phyloP scores from a whole-genome alignment of 2,329 filamentous ascomycete species.

The Albifimbria verrucaria region DNA sequence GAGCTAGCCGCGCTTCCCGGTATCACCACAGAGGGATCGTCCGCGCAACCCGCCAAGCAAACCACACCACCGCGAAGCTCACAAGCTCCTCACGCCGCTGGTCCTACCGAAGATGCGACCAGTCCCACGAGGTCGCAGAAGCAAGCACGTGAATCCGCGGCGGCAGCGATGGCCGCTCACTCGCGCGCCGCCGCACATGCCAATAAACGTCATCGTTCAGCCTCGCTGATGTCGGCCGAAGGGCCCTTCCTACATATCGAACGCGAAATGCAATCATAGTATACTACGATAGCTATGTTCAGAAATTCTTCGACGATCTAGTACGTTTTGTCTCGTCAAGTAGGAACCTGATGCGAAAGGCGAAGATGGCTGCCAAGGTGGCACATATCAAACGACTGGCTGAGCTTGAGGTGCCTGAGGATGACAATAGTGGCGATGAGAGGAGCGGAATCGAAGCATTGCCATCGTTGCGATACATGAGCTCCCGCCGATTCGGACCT shows the following conservation, averaged over 20 bases:
- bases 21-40: background rate
- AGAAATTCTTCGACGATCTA: conserved; percentile 76
- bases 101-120: background rate
- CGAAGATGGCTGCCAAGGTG: conserved; percentile 77
- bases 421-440: conserved; percentile 39
- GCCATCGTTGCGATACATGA: conserved; percentile 39
- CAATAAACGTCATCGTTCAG: conserved; percentile 47
- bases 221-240: conserved; percentile 49
- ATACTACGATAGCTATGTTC: conserved; percentile 88
- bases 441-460: conserved; percentile 25
- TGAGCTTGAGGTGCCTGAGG: conserved; percentile 54
- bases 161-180: conserved; percentile 40
- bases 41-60: background rate
- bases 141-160: conserved; percentile 34
- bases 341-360: conserved; percentile 81
- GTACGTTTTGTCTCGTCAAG: conserved; percentile 79
- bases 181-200: conserved; percentile 43
- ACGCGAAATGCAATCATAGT: conserved; percentile 76
- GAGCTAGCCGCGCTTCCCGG: background rate
- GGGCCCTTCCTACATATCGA: conserved; percentile 57
- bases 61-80: conserved; percentile 5
- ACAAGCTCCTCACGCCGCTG: conserved; percentile 6
- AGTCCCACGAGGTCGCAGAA: conserved; percentile 21
- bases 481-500: conserved; percentile 29
- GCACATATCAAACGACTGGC: conserved; percentile 60